Base-by-base conservation (phyloP, 768 basidiomycete genomes). In the Rhizopogon roseolus region DNA sequence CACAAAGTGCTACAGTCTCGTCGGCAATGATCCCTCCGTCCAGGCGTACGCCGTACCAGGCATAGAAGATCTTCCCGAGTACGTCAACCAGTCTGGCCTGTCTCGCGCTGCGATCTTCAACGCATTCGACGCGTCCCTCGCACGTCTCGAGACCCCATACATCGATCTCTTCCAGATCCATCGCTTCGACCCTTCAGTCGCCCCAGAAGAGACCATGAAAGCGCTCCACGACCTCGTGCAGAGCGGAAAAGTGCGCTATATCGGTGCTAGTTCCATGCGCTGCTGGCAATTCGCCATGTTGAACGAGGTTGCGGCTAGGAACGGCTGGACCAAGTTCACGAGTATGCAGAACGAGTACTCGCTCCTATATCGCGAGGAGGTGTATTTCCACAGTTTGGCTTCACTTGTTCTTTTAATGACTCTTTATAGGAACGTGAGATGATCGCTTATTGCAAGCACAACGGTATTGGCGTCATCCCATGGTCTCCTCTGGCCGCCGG, bases 261-360 rank as follows among this genome's bases (percentile, higher is more conserved):
- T 81, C 38, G 79, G 78, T 6, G 75, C 73, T 3, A 76, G 73
- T 54, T 76, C 74, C 48, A 76, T 78, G 76, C 65, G 71, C 5
- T 63, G 74, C 10, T 79, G 76, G 77, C 71, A 77, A 40, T 75
- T 78, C 41, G 71, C 69, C 17, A 58, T 69, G 48, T 63, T 80
- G 63, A 76, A 79, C 51, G 70, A 75, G 27, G 69, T 77, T 1
- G 79, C 80, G 6, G 63, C 67, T 36, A 66, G 64, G 53, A 61
- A 78, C 16, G 73, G 73, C 3, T 79, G 80, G 72, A 80, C 81
- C 4, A 75, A 70, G 54, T 83, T 84, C 55, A 70, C 80, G 45
- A 77, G 79, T 54, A 81, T 83, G 73, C 82, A 84, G 64, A 71
- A 74, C 40, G 76, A 79, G 54, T 76, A 82, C 57, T 79, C 72